These are phyloP conservation scores for Lagenidium sp. DNA, from an alignment of 352 stramenopile species.

Conservation along the genomic window DNA sequence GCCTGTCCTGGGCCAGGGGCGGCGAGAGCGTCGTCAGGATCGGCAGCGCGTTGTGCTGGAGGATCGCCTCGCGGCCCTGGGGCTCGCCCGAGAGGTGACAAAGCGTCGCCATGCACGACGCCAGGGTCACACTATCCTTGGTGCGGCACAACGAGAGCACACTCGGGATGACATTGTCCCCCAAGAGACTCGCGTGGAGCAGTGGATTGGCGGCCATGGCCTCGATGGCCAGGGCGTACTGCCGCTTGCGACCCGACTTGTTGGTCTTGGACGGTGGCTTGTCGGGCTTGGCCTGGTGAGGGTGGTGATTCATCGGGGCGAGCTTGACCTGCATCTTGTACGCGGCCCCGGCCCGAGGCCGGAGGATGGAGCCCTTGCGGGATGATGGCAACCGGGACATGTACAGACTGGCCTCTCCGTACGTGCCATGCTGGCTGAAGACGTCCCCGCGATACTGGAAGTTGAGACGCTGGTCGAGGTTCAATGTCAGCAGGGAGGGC, in stretches of 20 bases:
- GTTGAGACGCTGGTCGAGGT: slow-evolving; percentile 24
- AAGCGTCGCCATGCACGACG: slow-evolving; percentile 44
- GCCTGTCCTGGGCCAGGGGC: slow-evolving; percentile 1
- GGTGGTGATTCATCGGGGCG: slow-evolving; percentile 22
- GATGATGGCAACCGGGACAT: slow-evolving; percentile 57
- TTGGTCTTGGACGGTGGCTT: slow-evolving; percentile 9
- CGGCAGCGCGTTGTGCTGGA: slow-evolving; percentile 38
- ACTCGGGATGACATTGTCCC: slow-evolving; percentile 54
- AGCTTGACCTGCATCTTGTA: slow-evolving; percentile 44
- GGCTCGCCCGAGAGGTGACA: slow-evolving; percentile 22
- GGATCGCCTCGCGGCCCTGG: slow-evolving; percentile 32
- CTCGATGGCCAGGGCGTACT: slow-evolving; percentile 54
- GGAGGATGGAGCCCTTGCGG: slow-evolving; percentile 22
- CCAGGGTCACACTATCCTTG: slow-evolving; percentile 42
- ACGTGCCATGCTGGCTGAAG: slow-evolving; percentile 64
- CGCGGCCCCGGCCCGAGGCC: slow-evolving; percentile 18
- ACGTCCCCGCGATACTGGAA: slow-evolving; percentile 69
- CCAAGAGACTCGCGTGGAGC: slow-evolving; percentile 37
- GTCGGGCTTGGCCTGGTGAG: background rate
- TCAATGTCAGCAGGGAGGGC: slow-evolving; percentile 2
- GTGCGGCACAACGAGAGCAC: slow-evolving; percentile 49
- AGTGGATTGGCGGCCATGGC: slow-evolving; percentile 51
- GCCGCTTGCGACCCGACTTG: slow-evolving; percentile 39
- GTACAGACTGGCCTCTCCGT: slow-evolving; percentile 57
- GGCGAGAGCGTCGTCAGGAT: slow-evolving; percentile 22